phyloP scores from a whole-genome alignment of 176 grass and related monocot genomes.

The Areca catechu region DNA sequence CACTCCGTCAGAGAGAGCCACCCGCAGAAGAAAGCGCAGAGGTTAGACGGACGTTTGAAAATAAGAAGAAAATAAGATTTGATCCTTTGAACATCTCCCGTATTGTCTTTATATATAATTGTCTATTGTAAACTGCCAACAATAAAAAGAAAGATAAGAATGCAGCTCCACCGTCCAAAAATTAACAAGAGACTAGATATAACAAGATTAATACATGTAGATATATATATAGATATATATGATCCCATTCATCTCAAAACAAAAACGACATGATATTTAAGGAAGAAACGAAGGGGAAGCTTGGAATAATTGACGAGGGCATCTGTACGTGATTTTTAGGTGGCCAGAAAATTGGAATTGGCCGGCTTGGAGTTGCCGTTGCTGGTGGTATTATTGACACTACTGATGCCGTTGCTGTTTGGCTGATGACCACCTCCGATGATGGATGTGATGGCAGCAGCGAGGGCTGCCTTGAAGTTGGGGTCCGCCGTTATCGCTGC shows the following conservation, averaged over 20 bases:
- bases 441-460: conserved; percentile 78
- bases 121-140: too few species aligned
- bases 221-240: too few species aligned
- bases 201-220: too few species aligned
- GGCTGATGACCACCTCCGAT: conserved; percentile 41
- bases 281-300: neutral
- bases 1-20: conserved; percentile 1
- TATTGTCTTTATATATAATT: too few species aligned
- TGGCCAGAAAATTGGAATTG: too few species aligned
- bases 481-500: conserved; percentile 73
- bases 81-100: too few species aligned
- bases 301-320: neutral
- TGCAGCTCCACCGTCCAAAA: too few species aligned
- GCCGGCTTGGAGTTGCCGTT: conserved; percentile 12
- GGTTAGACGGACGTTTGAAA: too few species aligned
- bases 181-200: too few species aligned
- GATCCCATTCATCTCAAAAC: conserved; percentile 15
- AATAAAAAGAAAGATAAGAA: too few species aligned
- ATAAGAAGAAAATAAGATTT: too few species aligned
- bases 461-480: conserved; percentile 75
- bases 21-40: neutral
- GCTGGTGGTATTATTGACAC: conserved; percentile 10
- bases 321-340: conserved; percentile 8
- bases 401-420: neutral
- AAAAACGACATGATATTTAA: conserved; percentile 4